Conservation (phyloP, 2,329 filamentous ascomycete species). For the Chalara sp. region DNA sequence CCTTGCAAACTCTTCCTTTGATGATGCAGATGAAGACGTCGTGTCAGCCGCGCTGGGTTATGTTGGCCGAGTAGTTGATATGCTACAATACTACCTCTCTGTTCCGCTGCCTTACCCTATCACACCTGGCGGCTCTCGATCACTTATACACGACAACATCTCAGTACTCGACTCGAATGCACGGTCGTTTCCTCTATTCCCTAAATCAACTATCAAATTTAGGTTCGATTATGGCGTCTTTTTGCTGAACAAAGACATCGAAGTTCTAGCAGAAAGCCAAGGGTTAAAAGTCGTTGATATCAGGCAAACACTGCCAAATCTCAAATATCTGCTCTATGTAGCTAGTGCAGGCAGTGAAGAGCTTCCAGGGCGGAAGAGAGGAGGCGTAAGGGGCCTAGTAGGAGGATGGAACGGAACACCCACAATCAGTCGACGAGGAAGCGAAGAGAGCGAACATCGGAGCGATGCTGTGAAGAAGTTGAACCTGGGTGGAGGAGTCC, state of each 20-base stretch:
- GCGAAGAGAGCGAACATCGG: constrained; percentile 20
- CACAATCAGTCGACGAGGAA: constrained; percentile 21
- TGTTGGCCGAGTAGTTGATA: constrained; percentile 66
- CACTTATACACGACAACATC: constrained; percentile 71
- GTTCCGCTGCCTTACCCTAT: constrained; percentile 78
- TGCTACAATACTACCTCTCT: constrained; percentile 76
- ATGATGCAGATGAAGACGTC: constrained; percentile 62
- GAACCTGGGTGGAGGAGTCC: constrained; percentile 13
- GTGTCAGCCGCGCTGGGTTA: constrained; percentile 78
- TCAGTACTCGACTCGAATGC: constrained; percentile 40
- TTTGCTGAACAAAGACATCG: constrained; percentile 92
- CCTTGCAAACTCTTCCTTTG: constrained; percentile 73
- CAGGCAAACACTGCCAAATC: constrained; percentile 83
- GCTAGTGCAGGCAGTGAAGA: constrained; percentile 70
- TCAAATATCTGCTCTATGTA: constrained; percentile 88
- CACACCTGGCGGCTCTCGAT: constrained; percentile 64
- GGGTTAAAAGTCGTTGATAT: constrained; percentile 81
- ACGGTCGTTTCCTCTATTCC: constrained; percentile 75
- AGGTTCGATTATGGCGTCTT: constrained; percentile 96
- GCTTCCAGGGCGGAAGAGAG: constrained; percentile 53
- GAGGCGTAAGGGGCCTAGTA: constrained; percentile 54
- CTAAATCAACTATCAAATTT: constrained; percentile 67
- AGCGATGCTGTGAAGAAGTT: neutral
- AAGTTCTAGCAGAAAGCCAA: constrained; percentile 57
- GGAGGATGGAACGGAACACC: constrained; percentile 29